Evolutionary conservation across 495 filamentous ascomycete species (phyloP), one percentile per base, ranked within the genome.

Genomic region (Daldinia vernicosa): DNA sequence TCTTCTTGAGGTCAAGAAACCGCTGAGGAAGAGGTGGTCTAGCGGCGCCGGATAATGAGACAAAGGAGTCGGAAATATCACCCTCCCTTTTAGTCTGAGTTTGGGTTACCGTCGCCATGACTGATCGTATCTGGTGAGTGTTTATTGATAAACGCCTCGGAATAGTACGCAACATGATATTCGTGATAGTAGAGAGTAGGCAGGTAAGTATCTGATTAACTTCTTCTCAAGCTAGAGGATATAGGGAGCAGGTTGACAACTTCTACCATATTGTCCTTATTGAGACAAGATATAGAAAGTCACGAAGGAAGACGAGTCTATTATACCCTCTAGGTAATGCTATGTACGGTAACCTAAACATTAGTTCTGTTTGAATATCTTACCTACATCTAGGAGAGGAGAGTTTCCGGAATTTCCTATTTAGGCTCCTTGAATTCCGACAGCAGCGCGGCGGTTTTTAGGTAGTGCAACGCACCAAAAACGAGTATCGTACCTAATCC

Each of bases 61-160:
- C 90, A 63, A 97, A 97, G 6, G 93, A 87, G 64, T 91, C 91
- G 0, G 92, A 93, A 56, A 97, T 97, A 75, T 95, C 90, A 4
- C 93, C 93, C 60, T 83, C 81, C 8, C 80, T 75, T 70, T 84
- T 84, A 9, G 30, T 37, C 37, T 67, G 66, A 4, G 47, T 51
- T 5, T 63, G 63, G 33, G 60, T 54, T 0, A 66, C 61, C 11
- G 70, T 35, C 56, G 59, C 74, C 59, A 65, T 61, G 8, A 71
- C 35, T 15, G 64, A 63, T 30, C 43, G 51, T 35, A 64, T 7
- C 22, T 70, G 71, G 2, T 7, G 55, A n/a, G 50, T 39, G 9
- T 22, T 39, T 43, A 28, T 66, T 28, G 32, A 40, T 43, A 51
- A 22, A 3, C 39, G 45, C 26, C 33, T 54, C 4, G 65, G 45